Percentiles rank a stretch among this genome's conserved stretches.
These are phyloP conservation scores for Coemansia sp. DNA, from an alignment of 192 early-diverging fungal species.

Conservation along the genomic window DNA sequence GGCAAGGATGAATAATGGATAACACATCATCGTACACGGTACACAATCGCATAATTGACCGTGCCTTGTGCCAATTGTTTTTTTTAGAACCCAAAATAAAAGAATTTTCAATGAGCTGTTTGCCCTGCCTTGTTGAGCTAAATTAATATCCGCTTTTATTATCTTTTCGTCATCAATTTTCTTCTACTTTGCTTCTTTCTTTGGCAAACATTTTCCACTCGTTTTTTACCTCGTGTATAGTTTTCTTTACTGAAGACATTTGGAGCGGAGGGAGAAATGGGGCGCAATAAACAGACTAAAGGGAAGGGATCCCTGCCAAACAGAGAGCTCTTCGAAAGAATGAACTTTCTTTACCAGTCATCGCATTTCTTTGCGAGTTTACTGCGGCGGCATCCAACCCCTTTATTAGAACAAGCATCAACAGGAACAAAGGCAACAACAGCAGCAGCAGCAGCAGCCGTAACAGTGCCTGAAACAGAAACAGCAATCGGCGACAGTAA, in stretches of 20 bases:
- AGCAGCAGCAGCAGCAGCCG: too few relatives aligned
- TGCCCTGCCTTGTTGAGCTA: too few relatives aligned
- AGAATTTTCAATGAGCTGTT: too few relatives aligned
- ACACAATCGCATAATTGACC: not conserved
- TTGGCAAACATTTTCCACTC: not conserved
- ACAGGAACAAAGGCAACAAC: not conserved
- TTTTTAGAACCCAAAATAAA: not conserved
- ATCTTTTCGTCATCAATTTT: not conserved
- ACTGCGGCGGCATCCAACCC: not conserved
- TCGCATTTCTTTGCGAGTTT: constrained; percentile 31
- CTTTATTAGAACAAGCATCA: constrained; percentile 1
- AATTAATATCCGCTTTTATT: not conserved
- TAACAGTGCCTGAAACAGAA: too few relatives aligned
- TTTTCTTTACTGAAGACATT: not conserved
- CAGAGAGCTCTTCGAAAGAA: constrained; percentile 46
- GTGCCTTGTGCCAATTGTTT: not conserved
- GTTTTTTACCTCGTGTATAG: not conserved
- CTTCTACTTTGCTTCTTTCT: not conserved
- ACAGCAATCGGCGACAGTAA: not conserved
- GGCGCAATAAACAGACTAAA: constrained; percentile 9
- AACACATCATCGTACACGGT: not conserved
- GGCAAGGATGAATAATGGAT: not conserved
- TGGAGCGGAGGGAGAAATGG: not conserved
- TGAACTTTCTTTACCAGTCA: constrained; percentile 52
- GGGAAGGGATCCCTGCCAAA: constrained; percentile 30